phyloP scores from a whole-genome alignment of 2,329 filamentous ascomycete genomes.

The Chaetomiaceae sp. region DNA sequence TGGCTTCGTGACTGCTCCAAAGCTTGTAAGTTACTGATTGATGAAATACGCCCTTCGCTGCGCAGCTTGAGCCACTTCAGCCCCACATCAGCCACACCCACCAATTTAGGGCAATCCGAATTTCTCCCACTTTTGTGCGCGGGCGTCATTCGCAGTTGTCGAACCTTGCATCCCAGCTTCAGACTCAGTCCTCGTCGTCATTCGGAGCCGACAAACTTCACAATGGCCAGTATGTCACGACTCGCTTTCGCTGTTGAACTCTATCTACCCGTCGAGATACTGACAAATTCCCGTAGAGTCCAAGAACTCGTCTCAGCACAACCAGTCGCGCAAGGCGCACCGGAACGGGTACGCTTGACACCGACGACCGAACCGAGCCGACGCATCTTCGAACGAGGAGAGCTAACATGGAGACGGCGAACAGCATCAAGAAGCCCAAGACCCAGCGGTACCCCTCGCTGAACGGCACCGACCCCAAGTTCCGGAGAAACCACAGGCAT shows the following conservation, averaged over 20 bases:
- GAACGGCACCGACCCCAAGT: constrained; percentile 99
- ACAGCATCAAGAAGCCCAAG: constrained; percentile 99
- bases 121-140: constrained; percentile 23
- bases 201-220: constrained; percentile 41
- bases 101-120: constrained; percentile 23
- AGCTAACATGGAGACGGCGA: constrained; percentile 10
- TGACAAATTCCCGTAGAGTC: constrained; percentile 61
- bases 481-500: constrained; percentile 99
- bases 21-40: no score
- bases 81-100: constrained; percentile 18
- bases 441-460: constrained; percentile 98
- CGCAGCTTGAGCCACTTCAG: constrained; percentile 2
- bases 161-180: constrained; percentile 20
- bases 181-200: constrained; percentile 22
- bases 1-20: no score
- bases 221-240: constrained; percentile 62
- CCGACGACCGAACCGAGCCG: constrained; percentile 10
- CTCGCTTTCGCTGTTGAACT: neutral
- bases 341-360: constrained; percentile 78
- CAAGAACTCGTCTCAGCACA: constrained; percentile 99
- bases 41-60: no score
- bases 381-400: neutral
- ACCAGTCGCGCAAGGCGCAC: constrained; percentile 98
- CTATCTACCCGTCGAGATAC: constrained; percentile 11
- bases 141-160: constrained; percentile 13